Evolutionary conservation across 176 grass and related monocot species (phyloP), one percentile per base, ranked within the genome.

Genomic region (Microstegium vimineum): DNA sequence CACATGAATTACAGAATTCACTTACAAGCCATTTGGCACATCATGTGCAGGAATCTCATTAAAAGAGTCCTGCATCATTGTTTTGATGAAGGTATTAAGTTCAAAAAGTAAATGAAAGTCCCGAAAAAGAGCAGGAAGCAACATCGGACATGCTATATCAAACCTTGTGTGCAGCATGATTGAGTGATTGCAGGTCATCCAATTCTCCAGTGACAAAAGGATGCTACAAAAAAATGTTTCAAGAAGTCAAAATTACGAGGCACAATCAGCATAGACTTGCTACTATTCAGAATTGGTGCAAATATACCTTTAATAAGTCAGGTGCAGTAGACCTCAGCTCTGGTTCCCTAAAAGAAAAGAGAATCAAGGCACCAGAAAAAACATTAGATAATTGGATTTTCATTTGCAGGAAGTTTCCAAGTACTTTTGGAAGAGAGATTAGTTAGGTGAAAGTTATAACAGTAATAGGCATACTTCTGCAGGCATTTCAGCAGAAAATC

Each of bases 401-500:
- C 6, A 59, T 42, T 37, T 85, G 78, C 28, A 86, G 15, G 56
- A 85, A 87, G 31, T 66, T 83, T 63, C 42, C 25, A 65, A 54
- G 78, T 74, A 31, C 52, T 75, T 51, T 86, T 62, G 43, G 76
- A 81, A 3, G 63, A 83, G 84, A 72, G 63, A 73, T 17, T 59
- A 62, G 12, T 27, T 46, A 74, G 40, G 52, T 16, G 46, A 51
- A 86, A 76, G 20, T 1, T 41, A 78, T 73, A 59, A 71, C 26
- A 75, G 64, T 67, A 66, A 71, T 45, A 76, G 28, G 41, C 93
- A 90, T 99, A 99, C 96, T 99, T 85, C 65, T 95, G 96, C 82
- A 99, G 89, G 89, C 96, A 99, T 87, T 99, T 99, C 56, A 95
- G 76, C 61, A 99, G 89, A 90, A 99, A 99, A 90, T 99, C 91